These are phyloP conservation scores for Arachis monticola DNA, from an alignment of 331 rosid species.

Conservation along the genomic window DNA sequence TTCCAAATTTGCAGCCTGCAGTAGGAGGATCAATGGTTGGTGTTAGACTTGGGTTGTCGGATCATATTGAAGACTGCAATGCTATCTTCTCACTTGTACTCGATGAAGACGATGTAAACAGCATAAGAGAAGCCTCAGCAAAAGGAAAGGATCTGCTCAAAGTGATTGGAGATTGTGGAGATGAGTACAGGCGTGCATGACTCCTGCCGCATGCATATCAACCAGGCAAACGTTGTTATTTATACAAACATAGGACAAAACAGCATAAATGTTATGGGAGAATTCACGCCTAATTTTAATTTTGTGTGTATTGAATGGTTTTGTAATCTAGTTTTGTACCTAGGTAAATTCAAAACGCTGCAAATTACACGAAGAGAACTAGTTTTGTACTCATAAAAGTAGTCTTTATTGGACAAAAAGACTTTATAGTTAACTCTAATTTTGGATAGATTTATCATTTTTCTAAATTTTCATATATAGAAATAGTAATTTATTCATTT, in stretches of 20 bases:
- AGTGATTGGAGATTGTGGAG: conserved; percentile 96
- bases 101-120: conserved; percentile 76
- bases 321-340: too few species aligned
- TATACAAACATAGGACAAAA: neutral
- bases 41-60: conserved; percentile 90
- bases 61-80: conserved; percentile 71
- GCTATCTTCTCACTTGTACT: conserved; percentile 84
- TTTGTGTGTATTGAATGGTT: neutral
- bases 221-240: conserved; percentile 20
- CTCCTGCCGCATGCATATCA: conserved; percentile 21
- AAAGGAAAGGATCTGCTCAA: conserved; percentile 84
- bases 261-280: neutral
- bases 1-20: conserved; percentile 60
- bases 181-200: conserved; percentile 87
- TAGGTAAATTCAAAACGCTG: too few species aligned
- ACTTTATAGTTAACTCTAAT: too few species aligned
- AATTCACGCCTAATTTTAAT: conserved; percentile 29
- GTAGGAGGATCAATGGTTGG: conserved; percentile 95
- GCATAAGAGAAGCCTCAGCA: conserved; percentile 70
- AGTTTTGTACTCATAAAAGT: too few species aligned
- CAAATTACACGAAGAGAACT: too few species aligned
- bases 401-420: too few species aligned
- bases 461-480: too few species aligned
- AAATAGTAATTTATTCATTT: too few species aligned
- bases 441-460: too few species aligned